Base-by-base conservation (phyloP, 1,139 yeast species). In the Kazachstania sp. region DNA sequence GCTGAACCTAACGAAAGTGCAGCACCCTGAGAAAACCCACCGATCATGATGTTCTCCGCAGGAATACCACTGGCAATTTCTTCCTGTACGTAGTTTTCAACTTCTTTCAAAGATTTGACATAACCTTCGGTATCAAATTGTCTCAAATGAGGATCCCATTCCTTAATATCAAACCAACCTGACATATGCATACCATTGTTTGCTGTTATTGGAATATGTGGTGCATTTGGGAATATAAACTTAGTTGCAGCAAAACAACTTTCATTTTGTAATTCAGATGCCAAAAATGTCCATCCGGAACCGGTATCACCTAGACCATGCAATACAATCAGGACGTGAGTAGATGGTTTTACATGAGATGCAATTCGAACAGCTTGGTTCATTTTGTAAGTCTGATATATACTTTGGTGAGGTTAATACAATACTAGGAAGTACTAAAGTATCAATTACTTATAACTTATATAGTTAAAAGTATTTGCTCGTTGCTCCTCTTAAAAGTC, bases 21-120 rank as follows among this genome's bases (percentile, higher is more conserved):
- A 44, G 88, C 95, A 50, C 98, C 98, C 67, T 92, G 98, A 7
- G 95, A 83, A 63, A 92, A 92, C 1, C 98, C 98, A 35, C 97
- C 97, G 52, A 92, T 71, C n/a, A 92, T 72, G 45, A 92, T 83
- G 46, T 83, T 77, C 35, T 83, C 81, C 0, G 88, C 69, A 1
- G 82, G 77, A 36, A 90, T 76, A 3, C 94, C 85, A 13, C 48
- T 64, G 6, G 74, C 76, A 15, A 79, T 71, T 62, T 87, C 90
- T 51, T 82, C 83, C 23, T 75, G 68, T 44, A 92, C 74, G 50
- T 81, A 70, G 1, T 61, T 61, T 51, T 78, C 74, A 41, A 88
- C 70, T 1, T 68, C 59, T 2, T 74, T 20, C 44, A 83, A 71
- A 36, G 86, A 73, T 48, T 72, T 72, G 56, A 79, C 64, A 58